phyloP scores from a whole-genome alignment of 257 asterid genomes.

The Solanum lignicaule region DNA sequence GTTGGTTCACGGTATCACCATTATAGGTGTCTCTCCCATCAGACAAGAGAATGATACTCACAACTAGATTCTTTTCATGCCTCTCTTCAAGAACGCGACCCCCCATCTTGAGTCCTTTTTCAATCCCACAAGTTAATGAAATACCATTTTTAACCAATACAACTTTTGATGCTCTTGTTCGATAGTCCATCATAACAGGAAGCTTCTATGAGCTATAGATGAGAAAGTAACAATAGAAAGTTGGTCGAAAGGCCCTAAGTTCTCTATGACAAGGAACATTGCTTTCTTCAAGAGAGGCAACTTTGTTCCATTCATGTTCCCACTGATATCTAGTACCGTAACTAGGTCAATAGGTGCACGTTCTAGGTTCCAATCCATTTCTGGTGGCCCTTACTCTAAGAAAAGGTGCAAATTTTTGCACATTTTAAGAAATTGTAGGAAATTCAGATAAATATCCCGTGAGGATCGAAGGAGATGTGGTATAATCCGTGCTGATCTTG shows the following conservation, averaged over 20 bases:
- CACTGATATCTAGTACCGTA: slow-evolving; percentile 21
- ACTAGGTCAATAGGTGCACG: slow-evolving; percentile 29
- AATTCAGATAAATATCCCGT: slow-evolving; percentile 11
- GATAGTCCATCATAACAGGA: slow-evolving; percentile 20
- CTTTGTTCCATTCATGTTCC: slow-evolving; percentile 27
- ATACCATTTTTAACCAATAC: slow-evolving; percentile 7
- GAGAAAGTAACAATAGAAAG: slow-evolving; percentile 20
- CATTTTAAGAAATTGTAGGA: slow-evolving; percentile 7
- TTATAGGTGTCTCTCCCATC: slow-evolving; percentile 19
- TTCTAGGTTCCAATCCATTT: not conserved
- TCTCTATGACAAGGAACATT: slow-evolving; percentile 5
- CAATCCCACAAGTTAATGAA: slow-evolving; percentile 7
- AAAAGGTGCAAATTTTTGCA: slow-evolving; percentile 14
- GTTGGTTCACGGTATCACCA: not conserved
- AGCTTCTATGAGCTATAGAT: not conserved
- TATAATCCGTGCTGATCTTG: no score
- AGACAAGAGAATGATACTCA: slow-evolving; percentile 7
- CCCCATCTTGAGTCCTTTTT: slow-evolving; percentile 11
- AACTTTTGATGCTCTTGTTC: slow-evolving; percentile 10
- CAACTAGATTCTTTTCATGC: not conserved
- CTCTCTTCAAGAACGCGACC: slow-evolving; percentile 15
- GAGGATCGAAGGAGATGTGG: no score
- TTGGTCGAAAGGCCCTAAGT: not conserved
- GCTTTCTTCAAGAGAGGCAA: slow-evolving; percentile 11
- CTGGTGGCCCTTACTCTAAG: slow-evolving; percentile 19